A percentile compares a stretch with the other conserved stretches of the same genome.
Conservation (phyloP, 768 basidiomycete species). For the Kwoniella pini region DNA sequence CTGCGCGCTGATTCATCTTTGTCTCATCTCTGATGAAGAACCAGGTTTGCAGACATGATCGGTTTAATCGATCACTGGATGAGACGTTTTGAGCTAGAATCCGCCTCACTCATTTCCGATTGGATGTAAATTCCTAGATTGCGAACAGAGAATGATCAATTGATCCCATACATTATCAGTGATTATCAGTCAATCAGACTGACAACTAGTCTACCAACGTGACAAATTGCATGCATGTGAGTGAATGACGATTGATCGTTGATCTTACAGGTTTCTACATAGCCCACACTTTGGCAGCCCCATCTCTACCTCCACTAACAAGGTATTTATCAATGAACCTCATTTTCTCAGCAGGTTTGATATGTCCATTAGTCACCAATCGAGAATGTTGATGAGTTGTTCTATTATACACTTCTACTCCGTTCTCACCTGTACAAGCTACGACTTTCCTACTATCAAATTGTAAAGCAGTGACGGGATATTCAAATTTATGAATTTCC, state of each 20-base stretch:
- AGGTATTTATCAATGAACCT: slow-evolving; percentile 97
- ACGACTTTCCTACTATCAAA: slow-evolving; percentile 94
- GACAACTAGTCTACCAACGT: not conserved
- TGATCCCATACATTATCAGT: no score
- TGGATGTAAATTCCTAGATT: no score
- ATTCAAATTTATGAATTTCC: slow-evolving; percentile 87
- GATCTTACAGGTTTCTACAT: slow-evolving; percentile 59
- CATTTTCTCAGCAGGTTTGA: slow-evolving; percentile 77
- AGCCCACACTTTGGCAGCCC: slow-evolving; percentile 88
- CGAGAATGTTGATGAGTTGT: slow-evolving; percentile 86
- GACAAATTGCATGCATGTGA: not conserved
- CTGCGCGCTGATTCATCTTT: no score
- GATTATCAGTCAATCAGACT: no score
- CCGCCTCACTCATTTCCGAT: no score
- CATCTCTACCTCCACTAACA: slow-evolving; percentile 84
- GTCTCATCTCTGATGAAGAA: no score
- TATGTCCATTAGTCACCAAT: slow-evolving; percentile 88
- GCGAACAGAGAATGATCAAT: no score
- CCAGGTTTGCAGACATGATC: no score
- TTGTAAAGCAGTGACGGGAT: slow-evolving; percentile 84
- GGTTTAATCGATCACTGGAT: no score
- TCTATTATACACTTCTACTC: slow-evolving; percentile 91
- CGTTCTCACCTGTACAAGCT: slow-evolving; percentile 89
- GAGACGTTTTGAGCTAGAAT: no score
- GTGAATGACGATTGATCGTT: no score